These are phyloP conservation scores for Boechera divaricarpa DNA, from an alignment of 345 rosid species.

Conservation along the genomic window DNA sequence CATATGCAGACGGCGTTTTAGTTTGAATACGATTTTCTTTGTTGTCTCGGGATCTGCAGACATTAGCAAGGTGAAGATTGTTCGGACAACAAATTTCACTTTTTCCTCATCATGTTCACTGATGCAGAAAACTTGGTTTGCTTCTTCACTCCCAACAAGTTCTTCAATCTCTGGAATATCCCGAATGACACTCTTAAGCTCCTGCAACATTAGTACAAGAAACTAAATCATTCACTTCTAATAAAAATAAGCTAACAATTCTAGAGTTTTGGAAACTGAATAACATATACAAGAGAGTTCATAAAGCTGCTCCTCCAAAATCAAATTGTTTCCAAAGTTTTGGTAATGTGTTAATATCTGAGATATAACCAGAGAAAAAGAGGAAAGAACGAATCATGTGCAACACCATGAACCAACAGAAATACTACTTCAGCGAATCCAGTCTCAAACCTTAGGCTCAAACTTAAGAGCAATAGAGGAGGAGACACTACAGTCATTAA, in stretches of 20 bases:
- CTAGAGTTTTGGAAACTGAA: background rate
- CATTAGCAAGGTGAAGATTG: conserved; percentile 84
- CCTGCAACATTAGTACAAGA: conserved; percentile 54
- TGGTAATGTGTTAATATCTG: background rate
- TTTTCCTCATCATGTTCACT: conserved; percentile 57
- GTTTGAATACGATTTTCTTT: conserved; percentile 56
- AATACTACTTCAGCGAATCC: background rate
- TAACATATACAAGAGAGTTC: background rate
- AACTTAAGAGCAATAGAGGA: background rate
- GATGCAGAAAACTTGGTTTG: conserved; percentile 54
- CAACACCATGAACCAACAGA: background rate
- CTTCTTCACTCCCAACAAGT: conserved; percentile 68
- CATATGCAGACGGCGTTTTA: conserved; percentile 66
- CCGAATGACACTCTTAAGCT: conserved; percentile 78
- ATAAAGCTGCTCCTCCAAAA: background rate
- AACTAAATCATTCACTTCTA: conserved; percentile 1
- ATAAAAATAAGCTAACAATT: background rate
- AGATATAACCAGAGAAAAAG: background rate
- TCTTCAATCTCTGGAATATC: conserved; percentile 84
- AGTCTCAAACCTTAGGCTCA: background rate
- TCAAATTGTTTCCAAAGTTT: background rate
- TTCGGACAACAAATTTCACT: conserved; percentile 65
- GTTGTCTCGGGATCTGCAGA: conserved; percentile 75
- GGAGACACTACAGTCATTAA: background rate
- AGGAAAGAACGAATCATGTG: background rate